Percentiles rank a stretch among this genome's conserved stretches.
phyloP scores from a whole-genome alignment of 805 yeast genomes.

The Limtongozyma cylindracea region DNA sequence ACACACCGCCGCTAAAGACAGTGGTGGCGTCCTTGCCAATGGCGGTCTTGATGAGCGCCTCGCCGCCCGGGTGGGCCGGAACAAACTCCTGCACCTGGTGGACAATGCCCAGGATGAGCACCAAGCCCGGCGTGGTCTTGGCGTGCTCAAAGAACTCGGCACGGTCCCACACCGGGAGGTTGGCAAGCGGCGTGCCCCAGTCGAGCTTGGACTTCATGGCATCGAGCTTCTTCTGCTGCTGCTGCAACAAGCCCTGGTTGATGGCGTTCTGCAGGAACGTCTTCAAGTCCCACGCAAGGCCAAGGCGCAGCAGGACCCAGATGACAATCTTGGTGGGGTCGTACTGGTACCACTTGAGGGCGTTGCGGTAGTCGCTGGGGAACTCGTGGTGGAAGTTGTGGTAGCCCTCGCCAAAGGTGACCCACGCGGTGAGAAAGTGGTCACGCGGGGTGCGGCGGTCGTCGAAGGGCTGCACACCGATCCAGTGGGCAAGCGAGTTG shows the following conservation, averaged over 20 bases:
- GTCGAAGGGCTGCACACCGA: slow-evolving; percentile 69
- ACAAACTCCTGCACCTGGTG: slow-evolving; percentile 50
- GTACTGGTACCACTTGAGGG: slow-evolving; percentile 69
- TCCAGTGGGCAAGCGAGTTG: slow-evolving; percentile 70
- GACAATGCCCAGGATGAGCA: slow-evolving; percentile 55
- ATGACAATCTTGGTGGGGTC: slow-evolving; percentile 59
- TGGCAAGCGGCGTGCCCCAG: slow-evolving; percentile 51
- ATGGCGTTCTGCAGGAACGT: slow-evolving; percentile 61
- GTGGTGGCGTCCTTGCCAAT: slow-evolving; percentile 63
- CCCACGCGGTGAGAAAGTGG: slow-evolving; percentile 56
- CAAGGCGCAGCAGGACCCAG: slow-evolving; percentile 31
- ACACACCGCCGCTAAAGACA: slow-evolving; percentile 74
- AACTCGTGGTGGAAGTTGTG: slow-evolving; percentile 82
- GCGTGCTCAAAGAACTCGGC: slow-evolving; percentile 31
- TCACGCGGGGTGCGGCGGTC: slow-evolving; percentile 76
- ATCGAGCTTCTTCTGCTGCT: slow-evolving; percentile 59
- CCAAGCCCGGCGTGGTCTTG: slow-evolving; percentile 28
- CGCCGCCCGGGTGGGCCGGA: slow-evolving; percentile 71
- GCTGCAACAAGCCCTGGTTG: slow-evolving; percentile 63
- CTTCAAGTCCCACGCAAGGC: slow-evolving; percentile 49
- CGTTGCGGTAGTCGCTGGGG: slow-evolving; percentile 76
- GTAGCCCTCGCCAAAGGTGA: slow-evolving; percentile 76
- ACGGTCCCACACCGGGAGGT: slow-evolving; percentile 59
- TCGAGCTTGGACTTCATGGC: slow-evolving; percentile 30
- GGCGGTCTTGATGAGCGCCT: slow-evolving; percentile 41